Percentiles rank a stretch among this genome's conserved stretches.
phyloP scores from a whole-genome alignment of 129 eudicot genomes.

The Smallanthus sonchifolius region DNA sequence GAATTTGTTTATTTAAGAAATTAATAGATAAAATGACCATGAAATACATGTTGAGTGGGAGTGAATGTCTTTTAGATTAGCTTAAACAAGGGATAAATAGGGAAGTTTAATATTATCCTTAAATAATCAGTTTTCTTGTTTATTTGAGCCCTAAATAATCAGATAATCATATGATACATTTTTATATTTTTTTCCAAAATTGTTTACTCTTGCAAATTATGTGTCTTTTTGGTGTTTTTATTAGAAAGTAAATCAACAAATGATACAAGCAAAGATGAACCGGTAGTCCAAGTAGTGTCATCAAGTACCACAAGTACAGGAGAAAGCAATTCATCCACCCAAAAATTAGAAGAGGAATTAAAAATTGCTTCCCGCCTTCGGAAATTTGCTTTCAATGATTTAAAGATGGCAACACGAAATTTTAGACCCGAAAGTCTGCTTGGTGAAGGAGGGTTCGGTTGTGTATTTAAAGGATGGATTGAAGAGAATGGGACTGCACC shows the following conservation, averaged over 20 bases:
- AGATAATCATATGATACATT: too few relatives aligned
- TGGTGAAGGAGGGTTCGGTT: conserved; percentile 91
- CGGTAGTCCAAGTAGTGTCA: conserved; percentile 42
- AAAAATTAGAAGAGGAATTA: conserved; percentile 74
- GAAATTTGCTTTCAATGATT: conserved; percentile 75
- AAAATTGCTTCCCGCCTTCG: conserved; percentile 86
- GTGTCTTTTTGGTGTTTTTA: background rate
- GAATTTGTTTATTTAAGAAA: background rate
- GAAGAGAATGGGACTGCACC: conserved; percentile 97
- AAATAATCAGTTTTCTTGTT: too few relatives aligned
- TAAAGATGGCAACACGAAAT: conserved; percentile 79
- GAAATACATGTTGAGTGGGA: background rate
- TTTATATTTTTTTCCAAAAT: background rate
- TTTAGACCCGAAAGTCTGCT: conserved; percentile 91
- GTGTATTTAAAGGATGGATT: conserved; percentile 95
- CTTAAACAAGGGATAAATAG: background rate
- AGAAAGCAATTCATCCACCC: conserved; percentile 74
- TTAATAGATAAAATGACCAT: background rate
- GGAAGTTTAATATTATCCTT: too few relatives aligned
- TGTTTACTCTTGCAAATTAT: background rate
- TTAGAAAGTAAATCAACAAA: conserved; percentile 65
- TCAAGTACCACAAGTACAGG: conserved; percentile 73
- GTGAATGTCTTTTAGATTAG: background rate
- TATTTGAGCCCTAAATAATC: too few relatives aligned
- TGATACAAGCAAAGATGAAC: conserved; percentile 61